phyloP scores from a whole-genome alignment of 2,329 filamentous ascomycete species.

The Aspergillus quadricinctus region DNA sequence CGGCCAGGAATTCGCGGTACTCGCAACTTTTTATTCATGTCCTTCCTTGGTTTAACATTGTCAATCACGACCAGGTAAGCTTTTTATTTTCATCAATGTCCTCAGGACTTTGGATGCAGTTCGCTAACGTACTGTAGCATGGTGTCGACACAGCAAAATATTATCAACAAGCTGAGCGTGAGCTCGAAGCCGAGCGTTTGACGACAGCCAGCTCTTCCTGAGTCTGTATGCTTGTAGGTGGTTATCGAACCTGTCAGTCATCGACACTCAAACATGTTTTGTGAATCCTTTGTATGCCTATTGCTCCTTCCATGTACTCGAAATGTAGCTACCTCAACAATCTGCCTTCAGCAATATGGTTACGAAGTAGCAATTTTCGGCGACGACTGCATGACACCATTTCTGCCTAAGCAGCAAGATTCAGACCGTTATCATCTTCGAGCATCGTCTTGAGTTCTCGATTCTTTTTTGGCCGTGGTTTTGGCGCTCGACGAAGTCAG shows the following conservation, averaged over 20 bases:
- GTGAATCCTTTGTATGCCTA: conserved; percentile 23
- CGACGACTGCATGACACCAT: background rate
- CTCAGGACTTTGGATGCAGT: background rate
- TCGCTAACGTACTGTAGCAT: conserved; percentile 53
- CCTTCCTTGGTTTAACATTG: conserved; percentile 96
- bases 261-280: conserved; percentile 3
- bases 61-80: conserved; percentile 75
- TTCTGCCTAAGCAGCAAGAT: background rate
- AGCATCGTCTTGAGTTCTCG: conserved; percentile 60
- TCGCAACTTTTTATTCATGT: conserved; percentile 77
- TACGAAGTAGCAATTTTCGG: background rate
- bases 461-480: conserved; percentile 61
- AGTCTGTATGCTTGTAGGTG: conserved; percentile 8
- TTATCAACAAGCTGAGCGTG: conserved; percentile 89
- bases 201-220: conserved; percentile 26
- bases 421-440: conserved; percentile 15
- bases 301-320: conserved; percentile 2
- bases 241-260: conserved; percentile 7
- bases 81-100: background rate
- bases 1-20: conserved; percentile 88
- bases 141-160: conserved; percentile 98
- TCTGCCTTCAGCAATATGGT: background rate
- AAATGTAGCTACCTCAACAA: background rate
- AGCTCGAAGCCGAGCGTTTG: conserved; percentile 73
- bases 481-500: conserved; percentile 47